Base-by-base conservation (phyloP, 2,329 filamentous ascomycete genomes). In the Exophiala sideris region DNA sequence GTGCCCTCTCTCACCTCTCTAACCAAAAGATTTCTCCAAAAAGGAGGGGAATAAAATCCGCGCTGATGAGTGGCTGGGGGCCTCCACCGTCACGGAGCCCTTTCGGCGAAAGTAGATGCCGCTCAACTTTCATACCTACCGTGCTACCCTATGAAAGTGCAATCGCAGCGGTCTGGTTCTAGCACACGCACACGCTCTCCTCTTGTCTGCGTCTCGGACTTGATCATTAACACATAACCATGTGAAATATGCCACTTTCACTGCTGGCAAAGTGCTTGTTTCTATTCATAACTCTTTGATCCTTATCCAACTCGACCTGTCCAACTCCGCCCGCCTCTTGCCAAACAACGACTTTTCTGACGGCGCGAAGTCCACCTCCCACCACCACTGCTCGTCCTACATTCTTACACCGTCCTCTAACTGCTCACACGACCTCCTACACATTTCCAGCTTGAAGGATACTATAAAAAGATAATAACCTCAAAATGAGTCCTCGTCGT, bases 401-500 rank as follows among this genome's bases (percentile, higher is more conserved):
- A 8, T 20, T 32, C 34, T 14, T 47, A 42, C 48, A 21, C 45
- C 41, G 10, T 10, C 42, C 35, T 38, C 39, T n/a, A 16, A 24
- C 24, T 54, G 12, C 11, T 48, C 18, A 9, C 24, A 40, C 14
- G 12, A 24, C n/a, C 29, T 36, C 33, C 8, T 18, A 39, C 18
- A 35, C 32, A 33, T 40, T n/a, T 21, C 29, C 35, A 38, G 32
- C 35, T 49, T 41, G 11, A 38, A 34, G 16, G 14, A 11, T 18
- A 29, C 32, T 11, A 2, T 10, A 8, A 20, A 11, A 10, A 8
- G 5, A 11, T 20, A 5, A 32, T 12, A 29, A 29, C 5, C 16
- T 20, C 48, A 65, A 68, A 67, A 82, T 83, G 79, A 80, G 87
- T 69, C 89, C 88, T 71, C 87, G 92, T 75, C 89, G 92, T 71